These are phyloP conservation scores for Wickerhamiella domercqiae DNA, from an alignment of 805 yeast genomes.

Conservation along the genomic window DNA sequence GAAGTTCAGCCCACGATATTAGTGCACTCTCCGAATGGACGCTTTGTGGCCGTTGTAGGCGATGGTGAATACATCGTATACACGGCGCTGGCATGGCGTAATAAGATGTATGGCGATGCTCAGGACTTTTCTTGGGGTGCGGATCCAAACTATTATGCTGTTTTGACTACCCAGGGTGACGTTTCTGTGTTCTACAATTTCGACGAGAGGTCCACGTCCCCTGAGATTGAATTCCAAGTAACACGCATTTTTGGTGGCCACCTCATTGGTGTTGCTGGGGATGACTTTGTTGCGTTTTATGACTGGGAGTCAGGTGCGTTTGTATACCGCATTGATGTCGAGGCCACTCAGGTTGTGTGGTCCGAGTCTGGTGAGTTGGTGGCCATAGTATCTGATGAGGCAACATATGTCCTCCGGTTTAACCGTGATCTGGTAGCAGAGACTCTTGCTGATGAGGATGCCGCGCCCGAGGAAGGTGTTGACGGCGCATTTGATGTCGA, in stretches of 20 bases:
- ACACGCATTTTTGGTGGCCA: slow-evolving; percentile 81
- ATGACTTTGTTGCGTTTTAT: slow-evolving; percentile 71
- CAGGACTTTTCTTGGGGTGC: slow-evolving; percentile 89
- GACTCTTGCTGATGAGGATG: slow-evolving; percentile 40
- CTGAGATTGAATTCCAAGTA: slow-evolving; percentile 40
- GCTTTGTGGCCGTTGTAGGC: slow-evolving; percentile 92
- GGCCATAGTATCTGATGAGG: slow-evolving; percentile 54
- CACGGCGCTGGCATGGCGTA: slow-evolving; percentile 96
- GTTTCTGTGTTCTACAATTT: slow-evolving; percentile 72
- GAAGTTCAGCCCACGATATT: slow-evolving; percentile 84
- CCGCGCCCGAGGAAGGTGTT: slow-evolving; percentile 61
- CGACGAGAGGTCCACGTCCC: slow-evolving; percentile 46
- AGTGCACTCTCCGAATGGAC: slow-evolving; percentile 90
- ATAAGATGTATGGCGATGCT: slow-evolving; percentile 82
- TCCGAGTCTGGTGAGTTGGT: slow-evolving; percentile 84
- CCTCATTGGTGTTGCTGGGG: slow-evolving; percentile 61
- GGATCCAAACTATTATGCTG: slow-evolving; percentile 76
- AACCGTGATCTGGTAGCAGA: slow-evolving; percentile 51
- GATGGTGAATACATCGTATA: slow-evolving; percentile 95
- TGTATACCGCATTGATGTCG: slow-evolving; percentile 82
- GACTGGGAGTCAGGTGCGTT: slow-evolving; percentile 85
- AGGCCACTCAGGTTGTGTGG: slow-evolving; percentile 66
- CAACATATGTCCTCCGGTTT: slow-evolving; percentile 57
- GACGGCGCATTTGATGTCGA: slow-evolving; percentile 76
- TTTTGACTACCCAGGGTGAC: slow-evolving; percentile 49